Base-by-base conservation (phyloP, 805 yeast genomes). In the Starmera quercuum region DNA sequence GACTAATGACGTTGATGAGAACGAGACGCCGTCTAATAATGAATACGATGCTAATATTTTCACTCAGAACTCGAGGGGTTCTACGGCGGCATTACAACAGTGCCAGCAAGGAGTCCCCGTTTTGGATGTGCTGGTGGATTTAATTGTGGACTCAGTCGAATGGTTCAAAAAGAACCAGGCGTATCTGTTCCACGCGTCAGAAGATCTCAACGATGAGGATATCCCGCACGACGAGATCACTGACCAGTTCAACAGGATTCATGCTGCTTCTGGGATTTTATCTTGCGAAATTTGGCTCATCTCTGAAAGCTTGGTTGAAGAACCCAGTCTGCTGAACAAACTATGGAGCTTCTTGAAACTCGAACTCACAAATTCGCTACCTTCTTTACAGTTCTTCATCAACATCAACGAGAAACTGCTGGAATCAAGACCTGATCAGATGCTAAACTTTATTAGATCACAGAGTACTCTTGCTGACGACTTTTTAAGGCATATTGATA, bases 251-350 rank as follows among this genome's bases (percentile, higher is more conserved):
- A 53, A 53, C 32, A 41, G 64, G 37, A 69, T 80, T 4, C 77
- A 73, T 39, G 60, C 75, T 34, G 83, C 94, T 2, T 82, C 96
- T 0, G 97, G 90, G 51, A 82, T 92, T 14, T 67, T 92, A 32
- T 75, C 88, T 13, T 80, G 86, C 12, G 95, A 90, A 52, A 86
- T 85, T 13, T 87, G 97, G 96, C 75, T 92, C 3, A 66, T 92
- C 22, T 81, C 92, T 3, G 96, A 92, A 51, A 76, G 94, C 1
- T 74, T 92, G 33, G 82, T 90, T 68, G 90, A 83, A 47, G 75
- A 78, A 35, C 65, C 74, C 4, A 58, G 61, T 6, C 68, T 83
- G 32, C 58, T 92, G 46, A 69, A 73, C 33, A 75, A 73, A 46
- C 61, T 92, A 29, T 92, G 98, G 97, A 59, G 74, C 8, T 67